Evolutionary conservation across 768 basidiomycete genomes (phyloP), one percentile per base, ranked within the genome.

Genomic region (Serpula lacrymans): DNA sequence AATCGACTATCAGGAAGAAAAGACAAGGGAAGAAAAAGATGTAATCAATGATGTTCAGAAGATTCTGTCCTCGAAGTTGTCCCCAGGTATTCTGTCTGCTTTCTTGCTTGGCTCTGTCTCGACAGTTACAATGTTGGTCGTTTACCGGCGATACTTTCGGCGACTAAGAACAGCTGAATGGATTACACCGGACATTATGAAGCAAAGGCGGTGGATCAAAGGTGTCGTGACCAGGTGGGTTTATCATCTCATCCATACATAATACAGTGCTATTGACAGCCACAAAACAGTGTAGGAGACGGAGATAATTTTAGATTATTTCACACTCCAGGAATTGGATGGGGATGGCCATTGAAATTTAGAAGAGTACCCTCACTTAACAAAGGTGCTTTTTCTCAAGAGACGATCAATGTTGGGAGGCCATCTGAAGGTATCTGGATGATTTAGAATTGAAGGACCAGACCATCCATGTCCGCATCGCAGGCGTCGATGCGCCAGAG

Each of bases 401-500:
- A n/a, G n/a, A n/a, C n/a, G n/a, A n/a, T n/a, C 21, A 12, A 14
- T 35, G 13, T 35, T 28, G 25, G 33, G 22, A 14, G 39, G n/a
- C 39, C 26, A 5, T n/a, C n/a, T n/a, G n/a, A n/a, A n/a, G n/a
- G 35, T 12, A 17, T 35, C 31, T 30, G 14, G n/a, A 30, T 43
- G 9, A 18, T 14, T 7, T 30, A 90, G 91, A 78, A 1, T 68
- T 94, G 34, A 87, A 78, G 55, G 77, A 83, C 46, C 67, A 90
- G 50, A 96, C 94, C 2, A 69, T 97, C 13, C 84, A 88, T 53
- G 80, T 98, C 21, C 80, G 94, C 11, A 78, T 98, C 21, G 88
- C 88, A 11, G 94, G 90, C 0, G 80, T 92, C 4, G 94, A 98
- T 57, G 94, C 94, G 1, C 94, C 94, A 0, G 94, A 98, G 71